A percentile compares a stretch with the other conserved stretches of the same genome.
phyloP scores from a whole-genome alignment of 1,284 basidiomycete genomes.

The Boletus sp. region DNA sequence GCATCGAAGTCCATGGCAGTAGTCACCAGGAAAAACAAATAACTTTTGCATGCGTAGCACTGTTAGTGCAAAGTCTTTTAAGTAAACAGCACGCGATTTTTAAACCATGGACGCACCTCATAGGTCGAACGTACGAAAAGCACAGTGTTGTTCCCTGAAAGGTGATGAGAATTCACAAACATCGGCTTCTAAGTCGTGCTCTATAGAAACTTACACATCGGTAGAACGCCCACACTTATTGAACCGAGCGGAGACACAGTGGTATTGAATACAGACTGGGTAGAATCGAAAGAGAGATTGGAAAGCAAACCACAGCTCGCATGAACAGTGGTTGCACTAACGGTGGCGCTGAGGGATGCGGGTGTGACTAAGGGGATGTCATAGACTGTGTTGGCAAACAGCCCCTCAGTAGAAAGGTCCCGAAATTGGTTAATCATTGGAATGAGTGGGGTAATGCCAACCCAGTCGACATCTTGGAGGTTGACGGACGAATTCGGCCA shows the following conservation, averaged over 20 bases:
- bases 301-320: background rate
- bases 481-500: background rate
- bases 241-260: background rate
- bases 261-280: background rate
- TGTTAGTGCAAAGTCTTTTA: no score
- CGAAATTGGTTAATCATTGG: background rate
- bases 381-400: background rate
- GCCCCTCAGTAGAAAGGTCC: background rate
- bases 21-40: no score
- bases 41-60: no score
- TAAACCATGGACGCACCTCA: no score
- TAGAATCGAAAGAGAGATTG: background rate
- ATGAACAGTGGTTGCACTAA: background rate
- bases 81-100: no score
- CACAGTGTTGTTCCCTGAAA: no score
- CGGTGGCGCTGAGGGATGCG: background rate
- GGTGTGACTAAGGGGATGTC: background rate
- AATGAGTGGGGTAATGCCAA: background rate
- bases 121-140: no score
- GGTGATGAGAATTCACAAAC: no score
- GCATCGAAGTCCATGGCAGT: no score
- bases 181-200: no score
- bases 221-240: background rate
- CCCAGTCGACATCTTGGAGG: background rate
- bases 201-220: background rate